phyloP scores from a whole-genome alignment of 768 basidiomycete species.

The Pisolithus marmoratus region DNA sequence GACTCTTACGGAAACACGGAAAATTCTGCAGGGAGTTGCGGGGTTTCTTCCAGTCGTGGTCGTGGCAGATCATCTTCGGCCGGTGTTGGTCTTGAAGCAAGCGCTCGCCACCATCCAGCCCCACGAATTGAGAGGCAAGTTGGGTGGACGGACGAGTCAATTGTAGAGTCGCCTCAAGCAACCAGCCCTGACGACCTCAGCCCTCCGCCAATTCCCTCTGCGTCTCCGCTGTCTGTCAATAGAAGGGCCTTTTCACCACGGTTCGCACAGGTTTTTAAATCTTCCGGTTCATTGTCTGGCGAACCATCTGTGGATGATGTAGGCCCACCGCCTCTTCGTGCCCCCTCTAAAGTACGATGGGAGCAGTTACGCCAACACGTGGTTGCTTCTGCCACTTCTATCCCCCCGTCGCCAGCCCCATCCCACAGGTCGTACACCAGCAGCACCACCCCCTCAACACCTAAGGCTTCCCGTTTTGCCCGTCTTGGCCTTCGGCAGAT shows the following conservation, averaged over 20 bases:
- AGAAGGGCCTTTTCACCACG: constrained; percentile 8
- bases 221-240: neutral
- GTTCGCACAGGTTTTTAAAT: constrained; percentile 4
- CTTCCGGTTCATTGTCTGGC: neutral
- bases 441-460: constrained; percentile 29
- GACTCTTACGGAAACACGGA: constrained; percentile 17
- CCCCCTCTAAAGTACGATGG: constrained; percentile 44
- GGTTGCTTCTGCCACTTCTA: constrained; percentile 26
- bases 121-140: neutral
- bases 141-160: constrained; percentile 4
- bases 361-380: constrained; percentile 51
- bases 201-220: neutral
- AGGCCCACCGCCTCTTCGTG: constrained; percentile 1
- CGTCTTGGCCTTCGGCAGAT: constrained; percentile 56
- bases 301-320: neutral
- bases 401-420: constrained; percentile 18
- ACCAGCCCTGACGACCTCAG: neutral
- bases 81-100: neutral
- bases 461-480: constrained; percentile 46
- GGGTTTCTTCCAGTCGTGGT: neutral
- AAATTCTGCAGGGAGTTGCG: neutral
- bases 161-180: constrained; percentile 4
- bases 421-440: neutral
- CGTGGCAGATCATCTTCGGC: neutral
- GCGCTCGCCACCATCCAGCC: neutral